Evolutionary conservation across 2,329 filamentous ascomycete genomes (phyloP).

Genomic region (Botrytis hyacinthi): DNA sequence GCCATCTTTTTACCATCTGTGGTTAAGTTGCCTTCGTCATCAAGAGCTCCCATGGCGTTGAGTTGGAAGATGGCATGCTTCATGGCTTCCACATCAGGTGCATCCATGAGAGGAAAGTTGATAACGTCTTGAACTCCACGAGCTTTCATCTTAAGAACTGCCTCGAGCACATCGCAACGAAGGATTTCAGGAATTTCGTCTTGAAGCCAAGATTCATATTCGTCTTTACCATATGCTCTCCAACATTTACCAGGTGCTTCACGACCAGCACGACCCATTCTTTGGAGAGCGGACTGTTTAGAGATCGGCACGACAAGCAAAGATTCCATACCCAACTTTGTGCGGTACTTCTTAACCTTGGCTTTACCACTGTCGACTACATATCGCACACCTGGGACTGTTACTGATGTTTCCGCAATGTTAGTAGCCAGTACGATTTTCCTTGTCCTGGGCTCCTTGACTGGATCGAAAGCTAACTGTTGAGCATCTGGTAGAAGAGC

Average conservation of each 20-base stretch:
- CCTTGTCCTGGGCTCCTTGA: conserved; percentile 68
- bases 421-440: conserved; percentile 94
- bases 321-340: conserved; percentile 82
- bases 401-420: conserved; percentile 98
- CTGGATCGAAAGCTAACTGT: conserved; percentile 78
- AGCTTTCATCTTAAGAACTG: conserved; percentile 90
- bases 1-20: conserved; percentile 73
- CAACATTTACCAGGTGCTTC: conserved; percentile 90
- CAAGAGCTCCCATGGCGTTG: conserved; percentile 72
- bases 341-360: conserved; percentile 89
- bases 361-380: conserved; percentile 93
- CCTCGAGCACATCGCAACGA: conserved; percentile 81
- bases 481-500: conserved; percentile 85
- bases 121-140: conserved; percentile 80
- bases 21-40: conserved; percentile 71
- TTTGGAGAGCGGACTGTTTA: conserved; percentile 87
- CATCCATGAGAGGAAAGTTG: conserved; percentile 80
- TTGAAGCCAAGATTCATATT: conserved; percentile 68
- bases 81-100: conserved; percentile 72
- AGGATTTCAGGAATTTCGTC: conserved; percentile 85
- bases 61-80: conserved; percentile 81
- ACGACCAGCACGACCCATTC: conserved; percentile 87
- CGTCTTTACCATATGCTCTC: conserved; percentile 79
- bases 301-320: conserved; percentile 88
- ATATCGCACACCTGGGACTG: conserved; percentile 86